Evolutionary conservation across 2,329 filamentous ascomycete species (phyloP).

Genomic region (Botrytis pseudocinerea): DNA sequence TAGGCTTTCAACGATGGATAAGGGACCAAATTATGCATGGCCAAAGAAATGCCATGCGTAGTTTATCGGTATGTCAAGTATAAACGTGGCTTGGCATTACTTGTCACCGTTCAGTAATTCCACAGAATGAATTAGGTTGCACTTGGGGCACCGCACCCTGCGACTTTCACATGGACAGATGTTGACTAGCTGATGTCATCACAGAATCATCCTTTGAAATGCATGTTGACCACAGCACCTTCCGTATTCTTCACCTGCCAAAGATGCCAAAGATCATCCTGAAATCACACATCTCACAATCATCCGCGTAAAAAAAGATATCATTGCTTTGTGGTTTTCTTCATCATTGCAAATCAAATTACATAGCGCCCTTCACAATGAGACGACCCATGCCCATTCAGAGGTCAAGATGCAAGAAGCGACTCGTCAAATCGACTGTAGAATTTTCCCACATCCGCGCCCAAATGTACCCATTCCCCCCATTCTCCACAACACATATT

Average conservation of each 20-base stretch:
- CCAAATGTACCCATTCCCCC: constrained; percentile 37
- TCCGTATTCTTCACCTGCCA: constrained; percentile 11
- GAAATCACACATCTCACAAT: constrained; percentile 9
- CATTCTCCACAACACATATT: constrained; percentile 32
- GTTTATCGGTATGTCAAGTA: too few relatives aligned
- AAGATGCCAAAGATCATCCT: constrained; percentile 10
- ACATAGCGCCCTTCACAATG: constrained; percentile 44
- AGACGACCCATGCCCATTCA: constrained; percentile 58
- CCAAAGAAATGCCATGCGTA: neutral
- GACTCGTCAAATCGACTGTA: constrained; percentile 53
- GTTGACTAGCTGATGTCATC: neutral
- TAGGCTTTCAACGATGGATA: neutral
- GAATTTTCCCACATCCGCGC: constrained; percentile 47
- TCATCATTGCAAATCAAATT: constrained; percentile 43
- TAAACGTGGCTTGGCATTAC: neutral
- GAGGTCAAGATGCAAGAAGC: constrained; percentile 64
- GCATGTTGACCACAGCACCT: neutral
- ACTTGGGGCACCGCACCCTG: too few relatives aligned
- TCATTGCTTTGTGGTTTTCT: constrained; percentile 41
- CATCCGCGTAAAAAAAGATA: constrained; percentile 18
- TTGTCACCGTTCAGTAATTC: neutral
- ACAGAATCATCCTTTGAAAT: neutral
- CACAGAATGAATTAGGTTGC: neutral
- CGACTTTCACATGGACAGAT: neutral
- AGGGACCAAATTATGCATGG: neutral